Conservation (phyloP, 371 early-diverging fungal species). For the Mucor mucedo region DNA sequence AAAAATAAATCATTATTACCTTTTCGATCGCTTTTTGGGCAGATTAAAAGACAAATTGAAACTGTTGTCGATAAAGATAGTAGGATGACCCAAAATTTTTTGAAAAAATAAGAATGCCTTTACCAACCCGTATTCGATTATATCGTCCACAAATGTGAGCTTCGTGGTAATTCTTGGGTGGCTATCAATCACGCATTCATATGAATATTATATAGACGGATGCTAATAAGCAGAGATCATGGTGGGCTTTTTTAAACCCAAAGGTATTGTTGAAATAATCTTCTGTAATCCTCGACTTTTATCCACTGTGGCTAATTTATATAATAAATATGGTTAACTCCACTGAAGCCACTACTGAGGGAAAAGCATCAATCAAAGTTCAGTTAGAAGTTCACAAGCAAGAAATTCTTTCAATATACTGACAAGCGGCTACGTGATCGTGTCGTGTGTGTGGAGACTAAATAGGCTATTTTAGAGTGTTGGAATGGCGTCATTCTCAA, state of each 20-base stretch:
- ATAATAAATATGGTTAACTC: conserved; percentile 72
- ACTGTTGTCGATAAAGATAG: too few species aligned
- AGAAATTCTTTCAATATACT: conserved; percentile 86
- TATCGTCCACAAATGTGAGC: conserved; percentile 92
- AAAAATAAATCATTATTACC: too few species aligned
- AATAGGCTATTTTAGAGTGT: conserved; percentile 83
- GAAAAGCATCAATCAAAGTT: conserved; percentile 66
- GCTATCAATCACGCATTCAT: conserved; percentile 97
- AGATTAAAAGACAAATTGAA: too few species aligned
- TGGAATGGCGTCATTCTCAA: conserved; percentile 86
- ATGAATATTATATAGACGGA: conserved; percentile 99
- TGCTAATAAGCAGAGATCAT: conserved; percentile 86
- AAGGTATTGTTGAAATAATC: conserved; percentile 98
- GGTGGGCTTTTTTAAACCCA: conserved; percentile 97
- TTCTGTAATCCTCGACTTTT: conserved; percentile 92
- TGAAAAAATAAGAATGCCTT: too few species aligned
- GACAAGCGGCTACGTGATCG: conserved; percentile 96
- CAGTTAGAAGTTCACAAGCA: conserved; percentile 84
- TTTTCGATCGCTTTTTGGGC: too few species aligned
- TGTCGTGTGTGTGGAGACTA: conserved; percentile 94
- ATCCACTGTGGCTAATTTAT: conserved; percentile 91
- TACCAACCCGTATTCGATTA: conserved; percentile 97
- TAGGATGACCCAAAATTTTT: too few species aligned
- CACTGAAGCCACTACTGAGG: conserved; percentile 39
- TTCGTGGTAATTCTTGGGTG: conserved; percentile 99